Conservation (phyloP, 1,284 basidiomycete genomes). For the Rhodotorula glutinis region DNA sequence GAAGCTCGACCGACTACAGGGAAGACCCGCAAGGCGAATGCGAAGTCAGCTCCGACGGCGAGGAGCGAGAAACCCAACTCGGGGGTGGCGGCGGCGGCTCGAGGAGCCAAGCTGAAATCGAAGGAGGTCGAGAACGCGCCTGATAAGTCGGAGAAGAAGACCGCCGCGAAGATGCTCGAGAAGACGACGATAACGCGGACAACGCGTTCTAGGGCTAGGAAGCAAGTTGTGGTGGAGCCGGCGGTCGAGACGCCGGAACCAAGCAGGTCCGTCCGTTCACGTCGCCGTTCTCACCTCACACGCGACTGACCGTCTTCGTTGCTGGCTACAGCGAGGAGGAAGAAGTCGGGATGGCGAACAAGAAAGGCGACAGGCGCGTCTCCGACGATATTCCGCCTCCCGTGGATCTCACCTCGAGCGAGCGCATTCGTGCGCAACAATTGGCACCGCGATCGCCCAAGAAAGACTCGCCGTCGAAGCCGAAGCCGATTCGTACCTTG, state of each 20-base stretch:
- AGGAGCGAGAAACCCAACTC: neutral
- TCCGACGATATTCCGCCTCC: slow-evolving; percentile 15
- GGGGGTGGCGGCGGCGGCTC: neutral
- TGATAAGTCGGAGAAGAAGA: neutral
- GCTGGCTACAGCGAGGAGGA: neutral
- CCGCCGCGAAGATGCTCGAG: neutral
- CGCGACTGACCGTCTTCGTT: neutral
- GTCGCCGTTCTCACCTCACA: too few species aligned
- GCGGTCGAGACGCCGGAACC: neutral
- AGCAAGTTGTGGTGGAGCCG: neutral
- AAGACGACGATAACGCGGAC: neutral
- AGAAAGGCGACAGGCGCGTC: slow-evolving; percentile 11
- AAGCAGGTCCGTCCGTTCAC: neutral
- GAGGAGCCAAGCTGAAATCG: too few species aligned
- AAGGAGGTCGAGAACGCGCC: neutral
- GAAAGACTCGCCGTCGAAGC: neutral
- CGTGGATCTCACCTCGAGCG: slow-evolving; percentile 1
- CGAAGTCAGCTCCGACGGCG: neutral
- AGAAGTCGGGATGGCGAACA: neutral
- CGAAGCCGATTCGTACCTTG: neutral
- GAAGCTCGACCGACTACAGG: too few species aligned
- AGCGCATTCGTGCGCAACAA: neutral
- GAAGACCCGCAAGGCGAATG: neutral
- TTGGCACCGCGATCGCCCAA: neutral
- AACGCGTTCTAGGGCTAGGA: neutral